phyloP scores from a whole-genome alignment of 1,284 basidiomycete species.

The Caloboletus inedulis region DNA sequence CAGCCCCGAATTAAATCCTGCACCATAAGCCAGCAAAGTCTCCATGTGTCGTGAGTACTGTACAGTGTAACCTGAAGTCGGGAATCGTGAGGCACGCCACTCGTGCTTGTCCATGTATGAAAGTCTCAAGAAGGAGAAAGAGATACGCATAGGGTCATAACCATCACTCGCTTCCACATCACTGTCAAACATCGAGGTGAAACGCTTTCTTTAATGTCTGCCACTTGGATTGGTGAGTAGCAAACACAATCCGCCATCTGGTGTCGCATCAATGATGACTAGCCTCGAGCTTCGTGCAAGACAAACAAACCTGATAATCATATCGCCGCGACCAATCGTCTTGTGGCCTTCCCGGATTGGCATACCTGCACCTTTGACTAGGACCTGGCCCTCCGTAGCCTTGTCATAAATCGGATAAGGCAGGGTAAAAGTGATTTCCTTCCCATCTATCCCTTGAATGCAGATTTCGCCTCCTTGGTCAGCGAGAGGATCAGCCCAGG shows the following conservation, averaged over 20 bases:
- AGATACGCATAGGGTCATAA: conserved; percentile 23
- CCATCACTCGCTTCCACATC: conserved; percentile 7
- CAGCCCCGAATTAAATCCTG: not conserved
- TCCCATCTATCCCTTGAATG: conserved; percentile 70
- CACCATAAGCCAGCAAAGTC: conserved; percentile 3
- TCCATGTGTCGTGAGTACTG: conserved; percentile 27
- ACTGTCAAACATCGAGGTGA: conserved; percentile 26
- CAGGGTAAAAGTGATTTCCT: conserved; percentile 57
- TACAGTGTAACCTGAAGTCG: conserved; percentile 23
- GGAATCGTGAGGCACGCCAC: conserved; percentile 7
- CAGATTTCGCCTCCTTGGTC: conserved; percentile 47
- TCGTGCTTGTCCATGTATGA: conserved; percentile 17
- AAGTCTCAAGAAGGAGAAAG: conserved; percentile 11
- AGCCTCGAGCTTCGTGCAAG: conserved; percentile 2
- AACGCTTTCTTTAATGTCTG: conserved; percentile 30
- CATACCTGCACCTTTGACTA: conserved; percentile 77
- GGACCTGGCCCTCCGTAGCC: conserved; percentile 59
- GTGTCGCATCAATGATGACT: conserved; percentile 1
- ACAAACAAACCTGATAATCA: conserved; percentile 65
- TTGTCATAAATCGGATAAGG: conserved; percentile 62
- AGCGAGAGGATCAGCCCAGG: conserved; percentile 65
- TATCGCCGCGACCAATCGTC: conserved; percentile 68
- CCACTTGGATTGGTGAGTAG: conserved; percentile 32
- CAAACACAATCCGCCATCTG: conserved; percentile 33
- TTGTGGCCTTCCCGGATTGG: conserved; percentile 68